Conservation (phyloP, 1,284 basidiomycete genomes). For the Apiotrichum mycotoxinovorans region DNA sequence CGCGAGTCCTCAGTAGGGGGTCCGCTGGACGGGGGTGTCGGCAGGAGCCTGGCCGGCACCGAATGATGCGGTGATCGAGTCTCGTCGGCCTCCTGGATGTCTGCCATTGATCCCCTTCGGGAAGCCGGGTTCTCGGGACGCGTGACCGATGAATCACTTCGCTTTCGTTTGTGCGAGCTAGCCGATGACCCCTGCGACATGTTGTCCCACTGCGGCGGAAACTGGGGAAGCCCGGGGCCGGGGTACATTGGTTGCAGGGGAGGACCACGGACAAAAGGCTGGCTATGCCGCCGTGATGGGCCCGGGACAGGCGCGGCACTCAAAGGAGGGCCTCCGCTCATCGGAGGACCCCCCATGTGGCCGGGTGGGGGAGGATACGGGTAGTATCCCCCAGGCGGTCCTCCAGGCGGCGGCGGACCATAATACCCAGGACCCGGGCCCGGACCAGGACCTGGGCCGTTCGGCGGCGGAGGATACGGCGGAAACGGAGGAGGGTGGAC, state of each 20-base stretch:
- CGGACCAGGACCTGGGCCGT: neutral
- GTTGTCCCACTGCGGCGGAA: conserved; percentile 10
- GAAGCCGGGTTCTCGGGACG: neutral
- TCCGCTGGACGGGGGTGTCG: conserved; percentile 12
- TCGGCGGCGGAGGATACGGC: neutral
- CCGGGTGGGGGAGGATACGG: conserved; percentile 2
- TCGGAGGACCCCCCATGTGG: neutral
- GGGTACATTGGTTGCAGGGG: neutral
- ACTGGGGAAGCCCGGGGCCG: neutral
- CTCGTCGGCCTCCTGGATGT: neutral
- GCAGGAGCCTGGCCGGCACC: neutral
- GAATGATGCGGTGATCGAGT: neutral
- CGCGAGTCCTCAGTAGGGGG: neutral
- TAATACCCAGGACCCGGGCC: neutral
- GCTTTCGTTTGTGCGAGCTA: conserved; percentile 19
- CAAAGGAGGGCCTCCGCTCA: neutral
- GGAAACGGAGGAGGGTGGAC: neutral
- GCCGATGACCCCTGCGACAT: neutral
- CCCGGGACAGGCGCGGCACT: conserved; percentile 5
- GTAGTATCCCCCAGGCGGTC: neutral
- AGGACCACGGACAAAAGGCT: neutral
- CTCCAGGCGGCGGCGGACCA: neutral
- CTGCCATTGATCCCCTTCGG: conserved; percentile 1
- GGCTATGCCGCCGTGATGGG: conserved; percentile 9
- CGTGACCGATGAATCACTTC: conserved; percentile 9